Base-by-base conservation (phyloP, 2,329 filamentous ascomycete genomes). In the Phaeosphaeria sp. region DNA sequence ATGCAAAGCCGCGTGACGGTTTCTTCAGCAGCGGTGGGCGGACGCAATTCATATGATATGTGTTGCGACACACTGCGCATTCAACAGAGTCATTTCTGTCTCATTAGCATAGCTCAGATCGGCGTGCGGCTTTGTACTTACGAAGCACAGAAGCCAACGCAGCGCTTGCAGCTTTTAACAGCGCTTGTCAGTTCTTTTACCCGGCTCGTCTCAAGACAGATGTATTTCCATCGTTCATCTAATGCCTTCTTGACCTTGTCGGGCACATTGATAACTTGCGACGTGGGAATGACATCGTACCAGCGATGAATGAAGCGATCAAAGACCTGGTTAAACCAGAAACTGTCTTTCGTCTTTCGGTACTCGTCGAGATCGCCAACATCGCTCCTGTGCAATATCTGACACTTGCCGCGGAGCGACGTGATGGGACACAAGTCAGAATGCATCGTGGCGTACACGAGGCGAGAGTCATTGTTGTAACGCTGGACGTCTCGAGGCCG, bases 11-110 rank as follows among this genome's bases (percentile, higher is more conserved):
- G 77, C 95, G 90, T 47, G 94, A 97, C 20, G 95, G 95, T 78
- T 99, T 99, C 78, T 97, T 99, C 52, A 93, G 85, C 61, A 99
- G 79, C 39, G 93, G 92, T 42, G 95, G 95, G 60, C 91, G 90
- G 55, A 99, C 95, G 77, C 95, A 99, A 72, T 93, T 92, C 94
- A 99, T 98, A 81, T 99, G 95, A 79, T 97, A 99, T 15, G 94
- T 98, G 76, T 93, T 89, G 74, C 89, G 87, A 78, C 95, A 99
- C 54, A 97, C 93, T 45, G 94, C 95, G 77, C 95, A 99, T 77
- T 98, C 94, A 22, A 98, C 95, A 40, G 95, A 98, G 80, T 98
- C 92, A 76, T 91, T 90, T 72, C 92, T 96, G 72, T 9, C 25
- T 22, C 15, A 22, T 53, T 22, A 54, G 52, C 36, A 42, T 43